These are phyloP conservation scores for Leptographium procerum DNA, from an alignment of 2,329 filamentous ascomycete species.

Conservation along the genomic window DNA sequence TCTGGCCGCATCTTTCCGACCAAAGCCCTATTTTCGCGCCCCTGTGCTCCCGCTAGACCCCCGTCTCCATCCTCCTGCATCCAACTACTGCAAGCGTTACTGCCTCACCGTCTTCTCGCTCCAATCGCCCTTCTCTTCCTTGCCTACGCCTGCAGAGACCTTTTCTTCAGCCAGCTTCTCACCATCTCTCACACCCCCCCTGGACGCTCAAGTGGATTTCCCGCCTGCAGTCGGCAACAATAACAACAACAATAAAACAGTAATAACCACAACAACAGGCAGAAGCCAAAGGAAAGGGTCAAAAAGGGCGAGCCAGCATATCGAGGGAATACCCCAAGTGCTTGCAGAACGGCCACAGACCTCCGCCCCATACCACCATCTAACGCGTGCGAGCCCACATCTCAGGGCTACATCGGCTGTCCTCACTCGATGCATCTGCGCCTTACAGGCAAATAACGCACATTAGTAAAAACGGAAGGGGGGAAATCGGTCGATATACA, in stretches of 20 bases:
- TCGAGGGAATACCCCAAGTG: not conserved
- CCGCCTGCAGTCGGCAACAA: too few relatives aligned
- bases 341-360: not conserved
- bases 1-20: too few relatives aligned
- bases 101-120: not conserved
- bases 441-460: not conserved
- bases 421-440: not conserved
- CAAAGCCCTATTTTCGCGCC: too few relatives aligned
- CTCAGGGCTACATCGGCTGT: not conserved
- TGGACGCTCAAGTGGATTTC: not conserved
- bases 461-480: not conserved
- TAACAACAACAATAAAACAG: not conserved
- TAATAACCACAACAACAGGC: not conserved
- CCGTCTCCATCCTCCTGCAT: conserved; percentile 12
- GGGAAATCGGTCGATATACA: too few relatives aligned
- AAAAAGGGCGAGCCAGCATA: not conserved
- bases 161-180: not conserved
- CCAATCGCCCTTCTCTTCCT: not conserved
- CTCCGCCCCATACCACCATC: not conserved
- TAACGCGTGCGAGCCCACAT: not conserved
- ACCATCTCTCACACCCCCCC: not conserved
- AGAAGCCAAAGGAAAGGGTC: conserved; percentile 1
- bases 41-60: not conserved
- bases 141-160: not conserved
- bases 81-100: conserved; percentile 8